Percentiles rank a stretch among this genome's conserved stretches.
Evolutionary conservation across 1,139 yeast species (phyloP).

Genomic region (Protomyces lactucae-debilis): DNA sequence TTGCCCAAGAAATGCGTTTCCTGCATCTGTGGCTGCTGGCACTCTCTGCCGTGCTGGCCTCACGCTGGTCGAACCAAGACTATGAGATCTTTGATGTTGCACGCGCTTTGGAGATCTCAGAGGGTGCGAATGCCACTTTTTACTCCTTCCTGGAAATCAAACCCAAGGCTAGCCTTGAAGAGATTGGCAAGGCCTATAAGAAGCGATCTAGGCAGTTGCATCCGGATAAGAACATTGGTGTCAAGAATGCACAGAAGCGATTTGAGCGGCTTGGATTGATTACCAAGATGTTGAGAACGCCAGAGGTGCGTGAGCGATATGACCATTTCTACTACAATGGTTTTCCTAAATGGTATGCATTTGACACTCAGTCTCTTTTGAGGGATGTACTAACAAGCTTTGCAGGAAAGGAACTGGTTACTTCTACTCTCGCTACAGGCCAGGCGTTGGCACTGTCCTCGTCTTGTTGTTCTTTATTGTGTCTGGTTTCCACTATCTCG

Average conservation of each 20-base stretch:
- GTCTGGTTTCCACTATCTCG: slow-evolving; percentile 56
- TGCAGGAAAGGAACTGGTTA: slow-evolving; percentile 30
- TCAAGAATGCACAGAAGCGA: slow-evolving; percentile 47
- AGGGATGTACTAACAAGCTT: neutral
- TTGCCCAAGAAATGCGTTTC: neutral
- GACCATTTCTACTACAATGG: slow-evolving; percentile 82
- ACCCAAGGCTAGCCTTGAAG: slow-evolving; percentile 53
- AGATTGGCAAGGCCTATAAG: slow-evolving; percentile 70
- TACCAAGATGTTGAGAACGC: slow-evolving; percentile 63
- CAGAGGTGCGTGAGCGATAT: slow-evolving; percentile 60
- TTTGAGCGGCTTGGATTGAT: slow-evolving; percentile 73
- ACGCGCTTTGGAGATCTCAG: slow-evolving; percentile 57
- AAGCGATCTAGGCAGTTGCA: slow-evolving; percentile 66
- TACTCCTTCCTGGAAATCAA: slow-evolving; percentile 60
- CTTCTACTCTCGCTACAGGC: slow-evolving; percentile 41
- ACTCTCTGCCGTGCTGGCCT: slow-evolving; percentile 2
- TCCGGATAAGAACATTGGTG: slow-evolving; percentile 66
- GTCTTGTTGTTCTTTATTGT: slow-evolving; percentile 49
- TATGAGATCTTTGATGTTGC: slow-evolving; percentile 64
- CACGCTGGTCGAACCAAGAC: slow-evolving; percentile 27
- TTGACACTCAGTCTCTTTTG: neutral
- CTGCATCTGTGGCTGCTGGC: slow-evolving; percentile 1
- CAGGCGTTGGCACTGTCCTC: slow-evolving; percentile 54
- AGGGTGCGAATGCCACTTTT: slow-evolving; percentile 61
- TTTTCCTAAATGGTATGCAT: slow-evolving; percentile 67